Evolutionary conservation across 495 filamentous ascomycete genomes (phyloP).

Genomic region (Aspergillus avenaceus): DNA sequence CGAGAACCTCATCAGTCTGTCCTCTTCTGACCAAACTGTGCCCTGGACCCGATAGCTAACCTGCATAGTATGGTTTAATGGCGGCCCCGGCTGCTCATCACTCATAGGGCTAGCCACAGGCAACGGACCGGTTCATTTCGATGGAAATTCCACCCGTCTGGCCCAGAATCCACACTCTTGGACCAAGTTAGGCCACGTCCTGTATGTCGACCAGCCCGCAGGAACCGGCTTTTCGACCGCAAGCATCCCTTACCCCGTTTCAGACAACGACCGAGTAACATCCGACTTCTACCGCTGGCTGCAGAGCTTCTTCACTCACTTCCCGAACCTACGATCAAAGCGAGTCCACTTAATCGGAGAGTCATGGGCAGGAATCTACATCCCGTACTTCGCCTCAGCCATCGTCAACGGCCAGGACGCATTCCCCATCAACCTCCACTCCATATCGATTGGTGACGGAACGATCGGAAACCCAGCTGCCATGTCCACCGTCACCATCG

Average conservation of each 20-base stretch:
- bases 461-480: constrained; percentile 10
- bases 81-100: constrained; percentile 65
- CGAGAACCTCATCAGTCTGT: constrained; percentile 37
- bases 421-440: constrained; percentile 28
- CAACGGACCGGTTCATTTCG: constrained; percentile 55
- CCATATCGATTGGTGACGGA: constrained; percentile 25
- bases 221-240: constrained; percentile 37
- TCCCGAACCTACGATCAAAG: constrained; percentile 30
- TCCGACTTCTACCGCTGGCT: constrained; percentile 35
- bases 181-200: constrained; percentile 35
- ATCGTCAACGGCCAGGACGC: constrained; percentile 25
- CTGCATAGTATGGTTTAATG: constrained; percentile 59
- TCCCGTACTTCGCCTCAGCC: constrained; percentile 37
- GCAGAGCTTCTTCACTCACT: constrained; percentile 27
- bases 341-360: constrained; percentile 39
- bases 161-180: constrained; percentile 33
- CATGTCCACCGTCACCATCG: constrained; percentile 2
- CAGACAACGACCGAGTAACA: constrained; percentile 26
- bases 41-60: not conserved
- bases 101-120: constrained; percentile 69
- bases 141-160: constrained; percentile 23
- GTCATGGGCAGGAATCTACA: constrained; percentile 39
- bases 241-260: constrained; percentile 24
- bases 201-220: constrained; percentile 42
- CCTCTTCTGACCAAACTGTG: not conserved